Percentiles rank a stretch among this genome's conserved stretches.
Conservation (phyloP, 805 yeast species). For the Soucietia sequanensis region DNA sequence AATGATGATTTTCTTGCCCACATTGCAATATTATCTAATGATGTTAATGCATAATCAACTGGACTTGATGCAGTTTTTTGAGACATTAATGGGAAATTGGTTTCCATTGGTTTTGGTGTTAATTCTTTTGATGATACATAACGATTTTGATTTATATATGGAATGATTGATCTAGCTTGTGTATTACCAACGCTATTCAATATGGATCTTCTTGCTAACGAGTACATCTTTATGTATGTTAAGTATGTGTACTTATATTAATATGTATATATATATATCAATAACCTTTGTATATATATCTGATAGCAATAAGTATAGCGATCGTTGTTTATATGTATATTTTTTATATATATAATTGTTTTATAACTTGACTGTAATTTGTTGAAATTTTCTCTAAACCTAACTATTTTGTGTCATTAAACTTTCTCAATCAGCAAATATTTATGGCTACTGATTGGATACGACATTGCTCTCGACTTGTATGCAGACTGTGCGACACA, state of each 20-base stretch:
- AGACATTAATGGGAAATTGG: slow-evolving; percentile 69
- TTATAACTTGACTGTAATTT: slow-evolving; percentile 1
- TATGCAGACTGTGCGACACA: too few relatives aligned
- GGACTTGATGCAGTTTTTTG: slow-evolving; percentile 55
- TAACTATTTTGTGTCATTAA: too few relatives aligned
- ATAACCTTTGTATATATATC: background rate
- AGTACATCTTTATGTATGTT: slow-evolving; percentile 26
- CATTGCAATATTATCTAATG: slow-evolving; percentile 77
- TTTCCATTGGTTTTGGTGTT: slow-evolving; percentile 54
- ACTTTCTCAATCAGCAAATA: slow-evolving; percentile 34
- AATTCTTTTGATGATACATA: slow-evolving; percentile 39
- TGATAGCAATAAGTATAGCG: too few relatives aligned
- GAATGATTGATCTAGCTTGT: slow-evolving; percentile 13
- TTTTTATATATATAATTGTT: too few relatives aligned
- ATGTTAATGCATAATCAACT: slow-evolving; percentile 77
- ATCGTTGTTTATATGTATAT: too few relatives aligned
- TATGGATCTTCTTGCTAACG: slow-evolving; percentile 25
- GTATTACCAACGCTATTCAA: slow-evolving; percentile 17
- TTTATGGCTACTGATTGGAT: slow-evolving; percentile 34
- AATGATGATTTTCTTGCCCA: slow-evolving; percentile 92
- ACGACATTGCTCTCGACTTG: too few relatives aligned
- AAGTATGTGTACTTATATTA: slow-evolving; percentile 4
- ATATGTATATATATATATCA: background rate
- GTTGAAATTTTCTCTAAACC: too few relatives aligned
- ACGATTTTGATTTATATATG: slow-evolving; percentile 17